Evolutionary conservation across 495 filamentous ascomycete species (phyloP), one percentile per base, ranked within the genome.

Genomic region (Xylaria scruposa): DNA sequence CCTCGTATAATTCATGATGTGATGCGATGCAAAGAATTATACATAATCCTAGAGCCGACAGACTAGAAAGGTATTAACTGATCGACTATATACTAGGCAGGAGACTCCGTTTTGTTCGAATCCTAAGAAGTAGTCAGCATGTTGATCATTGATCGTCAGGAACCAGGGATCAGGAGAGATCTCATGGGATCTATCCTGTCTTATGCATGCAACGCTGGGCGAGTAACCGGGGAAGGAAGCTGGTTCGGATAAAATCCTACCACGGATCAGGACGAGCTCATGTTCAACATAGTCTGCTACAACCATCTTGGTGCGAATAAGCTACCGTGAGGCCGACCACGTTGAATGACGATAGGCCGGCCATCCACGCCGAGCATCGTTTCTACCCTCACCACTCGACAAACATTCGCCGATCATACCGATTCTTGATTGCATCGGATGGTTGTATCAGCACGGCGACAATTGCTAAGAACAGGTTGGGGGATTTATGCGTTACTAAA

Each of bases 401-500:
- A 54, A 13, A 54, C 17, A 2, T 12, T 26, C 19, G 63, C 42
- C 13, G 44, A 66, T 66, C 51, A 9, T 49, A 54, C 17, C 33
- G 67, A 31, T 69, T 46, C 24, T 36, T 15, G 56, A 67, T 38
- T 56, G 65, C 31, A 21, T 53, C 7, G 49, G 36, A 17, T 19
- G 47, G 26, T 38, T 4, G 49, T 42, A 56, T 24, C 4, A 53
- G 24, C 38, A 38, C 46, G 63, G 46, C 46, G 49, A 56, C 49
- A 8, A 19, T 21, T 54, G 29, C 47, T 67, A 26, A 29, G 29
- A 54, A 67, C 65, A 56, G 40, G 21, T 60, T 69, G 38, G 26
- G n/a, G 42, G 67, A 59, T 72, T 66, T 68, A 78, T 76, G 72
- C 74, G 40, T 72, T 74, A 53, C 74, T 74, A 1, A 74, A 78